Percentiles rank a stretch among this genome's conserved stretches.
Conservation (phyloP, 1,284 basidiomycete genomes). For the Exobasidium cylindrosporum region DNA sequence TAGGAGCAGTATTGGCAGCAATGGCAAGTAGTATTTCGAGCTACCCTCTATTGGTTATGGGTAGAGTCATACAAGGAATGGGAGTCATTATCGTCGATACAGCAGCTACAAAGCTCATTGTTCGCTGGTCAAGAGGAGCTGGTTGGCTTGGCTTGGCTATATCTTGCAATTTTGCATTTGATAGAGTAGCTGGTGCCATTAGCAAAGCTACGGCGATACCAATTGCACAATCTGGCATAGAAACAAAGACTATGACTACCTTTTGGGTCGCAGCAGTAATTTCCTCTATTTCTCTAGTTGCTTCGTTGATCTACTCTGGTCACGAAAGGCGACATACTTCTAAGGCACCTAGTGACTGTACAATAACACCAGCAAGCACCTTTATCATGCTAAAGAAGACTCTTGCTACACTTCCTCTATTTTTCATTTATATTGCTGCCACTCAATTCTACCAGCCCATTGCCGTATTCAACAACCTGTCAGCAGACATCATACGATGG, state of each 20-base stretch:
- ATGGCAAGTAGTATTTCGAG: constrained; percentile 24
- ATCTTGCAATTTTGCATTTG: constrained; percentile 53
- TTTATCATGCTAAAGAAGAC: constrained; percentile 8
- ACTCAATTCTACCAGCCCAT: constrained; percentile 55
- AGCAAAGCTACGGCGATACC: constrained; percentile 53
- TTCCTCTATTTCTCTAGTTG: constrained; percentile 36
- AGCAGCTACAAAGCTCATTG: constrained; percentile 38
- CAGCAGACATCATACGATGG: constrained; percentile 57
- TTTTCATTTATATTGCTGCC: constrained; percentile 49
- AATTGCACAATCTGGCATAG: constrained; percentile 35
- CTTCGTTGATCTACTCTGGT: constrained; percentile 52
- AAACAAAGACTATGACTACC: constrained; percentile 55
- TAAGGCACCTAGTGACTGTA: constrained; percentile 17
- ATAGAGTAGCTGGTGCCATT: constrained; percentile 33
- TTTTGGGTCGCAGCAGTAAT: constrained; percentile 56
- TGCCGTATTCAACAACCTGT: constrained; percentile 55
- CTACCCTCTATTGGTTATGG: constrained; percentile 35
- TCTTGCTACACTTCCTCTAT: constrained; percentile 28
- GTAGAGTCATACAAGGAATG: constrained; percentile 45
- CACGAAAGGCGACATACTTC: constrained; percentile 38
- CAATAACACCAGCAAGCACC: constrained; percentile 27
- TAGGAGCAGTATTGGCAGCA: constrained; percentile 53
- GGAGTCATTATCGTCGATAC: constrained; percentile 53
- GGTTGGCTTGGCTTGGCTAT: constrained; percentile 36
- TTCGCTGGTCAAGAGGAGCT: constrained; percentile 11